phyloP scores from a whole-genome alignment of 192 early-diverging fungal genomes.

The Linnemannia zychae region DNA sequence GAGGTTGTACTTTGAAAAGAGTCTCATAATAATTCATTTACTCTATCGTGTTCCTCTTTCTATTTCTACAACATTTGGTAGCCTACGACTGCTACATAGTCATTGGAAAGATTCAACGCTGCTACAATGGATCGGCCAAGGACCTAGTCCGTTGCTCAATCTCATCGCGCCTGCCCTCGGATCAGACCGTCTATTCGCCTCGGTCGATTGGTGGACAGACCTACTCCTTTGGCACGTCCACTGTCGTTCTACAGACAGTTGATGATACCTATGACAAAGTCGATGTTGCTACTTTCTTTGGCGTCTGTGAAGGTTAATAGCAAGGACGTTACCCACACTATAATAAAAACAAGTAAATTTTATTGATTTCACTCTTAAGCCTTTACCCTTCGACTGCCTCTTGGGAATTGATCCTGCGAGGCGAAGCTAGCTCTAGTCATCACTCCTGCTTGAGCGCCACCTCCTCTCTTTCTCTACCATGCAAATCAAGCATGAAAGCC shows the following conservation, averaged over 20 bases:
- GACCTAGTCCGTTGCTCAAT: constrained; percentile 15
- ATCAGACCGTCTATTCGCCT: constrained; percentile 22
- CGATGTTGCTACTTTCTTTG: constrained; percentile 20
- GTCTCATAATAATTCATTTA: too few species aligned
- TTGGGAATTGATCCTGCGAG: too few species aligned
- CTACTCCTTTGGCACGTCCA: constrained; percentile 25
- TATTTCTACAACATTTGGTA: background rate
- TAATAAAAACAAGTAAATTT: too few species aligned
- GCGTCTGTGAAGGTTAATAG: constrained; percentile 14
- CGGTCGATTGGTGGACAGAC: constrained; percentile 28
- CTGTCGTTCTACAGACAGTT: constrained; percentile 22
- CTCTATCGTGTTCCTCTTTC: too few species aligned
- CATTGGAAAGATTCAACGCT: constrained; percentile 23
- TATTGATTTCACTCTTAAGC: too few species aligned
- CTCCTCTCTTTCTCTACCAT: too few species aligned
- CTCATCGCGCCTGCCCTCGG: constrained; percentile 15
- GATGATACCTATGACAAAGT: background rate
- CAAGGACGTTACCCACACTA: too few species aligned
- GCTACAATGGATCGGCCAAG: constrained; percentile 19
- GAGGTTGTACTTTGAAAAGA: too few species aligned
- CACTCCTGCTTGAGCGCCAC: too few species aligned
- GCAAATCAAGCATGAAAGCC: too few species aligned
- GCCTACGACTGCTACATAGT: constrained; percentile 29
- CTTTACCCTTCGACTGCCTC: too few species aligned
- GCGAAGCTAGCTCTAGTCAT: too few species aligned